Evolutionary conservation across 177 flowering plant species (phyloP).

Genomic region (Vitis hybrid): DNA sequence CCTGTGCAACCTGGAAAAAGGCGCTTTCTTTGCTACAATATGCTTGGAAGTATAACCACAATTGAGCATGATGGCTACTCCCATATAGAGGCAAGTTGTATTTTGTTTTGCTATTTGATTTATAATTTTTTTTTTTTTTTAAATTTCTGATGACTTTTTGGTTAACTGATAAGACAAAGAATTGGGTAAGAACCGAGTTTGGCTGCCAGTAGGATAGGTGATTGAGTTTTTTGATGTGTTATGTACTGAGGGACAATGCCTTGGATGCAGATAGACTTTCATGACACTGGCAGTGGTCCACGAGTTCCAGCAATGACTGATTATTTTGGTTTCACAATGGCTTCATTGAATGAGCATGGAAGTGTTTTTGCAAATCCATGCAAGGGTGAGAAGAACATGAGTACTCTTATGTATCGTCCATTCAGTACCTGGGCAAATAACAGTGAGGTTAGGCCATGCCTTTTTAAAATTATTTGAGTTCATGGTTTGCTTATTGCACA

Average conservation of each 20-base stretch:
- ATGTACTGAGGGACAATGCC: slow-evolving; percentile 6
- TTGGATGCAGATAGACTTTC: slow-evolving; percentile 83
- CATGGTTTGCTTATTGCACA: neutral
- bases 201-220: neutral
- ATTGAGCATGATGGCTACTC: slow-evolving; percentile 78
- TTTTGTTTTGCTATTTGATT: too few relatives aligned
- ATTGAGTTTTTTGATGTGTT: neutral
- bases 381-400: slow-evolving; percentile 88
- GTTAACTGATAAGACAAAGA: neutral
- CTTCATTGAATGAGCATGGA: slow-evolving; percentile 87
- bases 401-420: slow-evolving; percentile 97
- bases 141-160: too few relatives aligned
- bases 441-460: slow-evolving; percentile 67
- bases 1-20: slow-evolving; percentile 74
- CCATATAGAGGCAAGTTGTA: slow-evolving; percentile 75
- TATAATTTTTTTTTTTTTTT: neutral
- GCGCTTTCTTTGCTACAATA: slow-evolving; percentile 88
- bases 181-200: neutral
- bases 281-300: slow-evolving; percentile 91
- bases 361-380: slow-evolving; percentile 90
- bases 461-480: neutral
- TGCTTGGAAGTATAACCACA: slow-evolving; percentile 89
- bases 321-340: slow-evolving; percentile 95
- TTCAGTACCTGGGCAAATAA: slow-evolving; percentile 96
- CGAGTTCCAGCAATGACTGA: slow-evolving; percentile 98